Percentiles rank a stretch among this genome's conserved stretches.
These are phyloP conservation scores for Taphrina communis DNA, from an alignment of 1,139 yeast genomes.

Conservation along the genomic window DNA sequence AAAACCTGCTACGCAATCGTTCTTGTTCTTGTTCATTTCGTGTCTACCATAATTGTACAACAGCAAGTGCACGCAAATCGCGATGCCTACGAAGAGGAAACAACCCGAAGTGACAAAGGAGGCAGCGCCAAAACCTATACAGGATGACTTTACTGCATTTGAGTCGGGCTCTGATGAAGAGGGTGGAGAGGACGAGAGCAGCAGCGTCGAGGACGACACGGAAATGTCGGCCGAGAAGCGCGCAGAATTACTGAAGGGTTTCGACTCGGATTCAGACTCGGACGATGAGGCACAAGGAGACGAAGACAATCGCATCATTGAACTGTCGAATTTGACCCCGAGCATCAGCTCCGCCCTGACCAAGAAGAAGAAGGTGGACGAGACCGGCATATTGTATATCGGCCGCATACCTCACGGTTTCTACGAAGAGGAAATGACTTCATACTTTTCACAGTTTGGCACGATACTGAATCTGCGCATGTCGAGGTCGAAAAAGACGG, in stretches of 20 bases:
- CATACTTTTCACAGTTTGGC: constrained; percentile 90
- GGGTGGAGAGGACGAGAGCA: not conserved
- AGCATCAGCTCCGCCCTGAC: constrained; percentile 23
- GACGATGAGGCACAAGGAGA: constrained; percentile 33
- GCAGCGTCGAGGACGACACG: constrained; percentile 23
- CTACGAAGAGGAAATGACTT: constrained; percentile 78
- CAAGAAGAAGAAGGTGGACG: constrained; percentile 28
- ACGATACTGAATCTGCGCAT: constrained; percentile 74
- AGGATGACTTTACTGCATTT: not conserved
- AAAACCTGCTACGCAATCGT: too few species aligned
- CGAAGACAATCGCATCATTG: constrained; percentile 39
- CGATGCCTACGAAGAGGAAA: constrained; percentile 22
- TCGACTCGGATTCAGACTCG: constrained; percentile 33
- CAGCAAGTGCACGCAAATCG: not conserved
- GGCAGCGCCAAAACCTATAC: not conserved
- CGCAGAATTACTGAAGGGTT: constrained; percentile 16
- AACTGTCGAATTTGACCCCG: constrained; percentile 33
- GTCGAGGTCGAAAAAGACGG: constrained; percentile 88
- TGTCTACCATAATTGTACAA: not conserved
- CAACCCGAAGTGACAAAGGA: not conserved
- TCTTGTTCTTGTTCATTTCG: too few species aligned
- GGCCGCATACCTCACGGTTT: constrained; percentile 94
- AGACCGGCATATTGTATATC: constrained; percentile 73
- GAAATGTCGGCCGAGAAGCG: constrained; percentile 18
- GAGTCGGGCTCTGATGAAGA: constrained; percentile 7